Evolutionary conservation across 768 basidiomycete species (phyloP).

Genomic region (Russula griseocarnosa): DNA sequence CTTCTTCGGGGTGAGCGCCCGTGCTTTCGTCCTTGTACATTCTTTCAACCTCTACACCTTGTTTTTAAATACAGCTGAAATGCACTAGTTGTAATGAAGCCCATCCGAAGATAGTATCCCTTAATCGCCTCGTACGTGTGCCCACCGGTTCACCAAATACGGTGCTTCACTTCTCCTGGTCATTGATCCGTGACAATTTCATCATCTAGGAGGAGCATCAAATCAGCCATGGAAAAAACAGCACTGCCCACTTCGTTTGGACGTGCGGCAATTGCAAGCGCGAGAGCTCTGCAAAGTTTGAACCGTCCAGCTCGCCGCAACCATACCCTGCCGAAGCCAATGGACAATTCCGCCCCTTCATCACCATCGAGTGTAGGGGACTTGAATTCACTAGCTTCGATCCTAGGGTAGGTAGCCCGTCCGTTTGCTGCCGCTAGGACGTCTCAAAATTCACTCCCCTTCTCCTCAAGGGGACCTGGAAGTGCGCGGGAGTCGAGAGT

Average conservation of each 20-base stretch:
- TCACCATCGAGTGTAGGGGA: conserved; percentile 80
- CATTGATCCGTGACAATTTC: neutral
- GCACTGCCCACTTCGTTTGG: conserved; percentile 79
- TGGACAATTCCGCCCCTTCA: conserved; percentile 57
- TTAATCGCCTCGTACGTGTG: conserved; percentile 60
- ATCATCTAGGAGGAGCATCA: conserved; percentile 56
- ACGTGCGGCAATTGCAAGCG: conserved; percentile 71
- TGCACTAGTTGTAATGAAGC: conserved; percentile 76
- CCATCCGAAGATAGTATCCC: conserved; percentile 65
- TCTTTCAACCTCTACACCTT: conserved; percentile 9
- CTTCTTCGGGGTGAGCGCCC: conserved; percentile 60
- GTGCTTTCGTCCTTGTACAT: neutral
- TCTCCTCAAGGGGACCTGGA: conserved; percentile 67
- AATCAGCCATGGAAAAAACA: conserved; percentile 62
- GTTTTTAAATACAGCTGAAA: conserved; percentile 54
- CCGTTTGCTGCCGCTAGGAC: neutral
- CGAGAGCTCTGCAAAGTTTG: conserved; percentile 79
- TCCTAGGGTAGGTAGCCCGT: conserved; percentile 48
- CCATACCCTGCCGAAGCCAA: conserved; percentile 60
- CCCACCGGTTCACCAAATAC: neutral
- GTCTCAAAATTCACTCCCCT: neutral
- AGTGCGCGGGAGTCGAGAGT: conserved; percentile 57
- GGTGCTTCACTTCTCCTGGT: neutral
- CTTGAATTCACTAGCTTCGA: conserved; percentile 79
- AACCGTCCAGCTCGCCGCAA: conserved; percentile 44